These are phyloP conservation scores for Colletotrichum destructivum DNA, from an alignment of 2,329 filamentous ascomycete genomes.

Conservation along the genomic window DNA sequence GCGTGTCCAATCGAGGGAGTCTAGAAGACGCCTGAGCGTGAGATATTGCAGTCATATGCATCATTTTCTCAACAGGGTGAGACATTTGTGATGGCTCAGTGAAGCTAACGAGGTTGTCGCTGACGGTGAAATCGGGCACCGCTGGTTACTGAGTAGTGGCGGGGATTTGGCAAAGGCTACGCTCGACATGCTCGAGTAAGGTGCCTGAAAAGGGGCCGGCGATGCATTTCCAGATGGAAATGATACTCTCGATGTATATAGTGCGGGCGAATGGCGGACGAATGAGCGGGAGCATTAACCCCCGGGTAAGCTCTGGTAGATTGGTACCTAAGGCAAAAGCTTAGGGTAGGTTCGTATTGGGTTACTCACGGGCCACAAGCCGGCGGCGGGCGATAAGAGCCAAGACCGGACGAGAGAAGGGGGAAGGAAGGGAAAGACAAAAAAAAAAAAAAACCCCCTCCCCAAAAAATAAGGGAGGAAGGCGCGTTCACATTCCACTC, in stretches of 20 bases:
- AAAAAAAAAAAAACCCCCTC: background rate
- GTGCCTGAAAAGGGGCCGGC: background rate
- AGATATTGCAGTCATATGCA: slow-evolving; percentile 33
- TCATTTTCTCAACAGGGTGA: slow-evolving; percentile 9
- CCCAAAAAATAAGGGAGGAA: background rate
- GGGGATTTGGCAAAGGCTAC: too few relatives aligned
- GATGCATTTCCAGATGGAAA: background rate
- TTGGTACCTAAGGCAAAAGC: background rate
- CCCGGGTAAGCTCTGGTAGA: background rate
- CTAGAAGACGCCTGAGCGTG: slow-evolving; percentile 17
- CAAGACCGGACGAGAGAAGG: background rate
- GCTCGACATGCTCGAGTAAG: slow-evolving; percentile 14
- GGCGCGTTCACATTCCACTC: slow-evolving; percentile 7
- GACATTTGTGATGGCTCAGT: slow-evolving; percentile 6
- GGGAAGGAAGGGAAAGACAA: background rate
- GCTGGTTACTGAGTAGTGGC: background rate
- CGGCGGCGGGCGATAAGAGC: slow-evolving; percentile 1
- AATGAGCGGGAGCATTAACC: background rate
- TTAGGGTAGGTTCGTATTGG: background rate
- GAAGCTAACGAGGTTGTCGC: background rate
- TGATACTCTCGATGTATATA: background rate
- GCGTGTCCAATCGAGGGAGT: slow-evolving; percentile 25
- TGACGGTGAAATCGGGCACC: slow-evolving; percentile 7
- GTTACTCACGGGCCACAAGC: background rate
- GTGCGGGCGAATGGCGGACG: too few relatives aligned